Evolutionary conservation across 108 stramenopile species (phyloP), one percentile per base, ranked within the genome.

Genomic region (Epithemia pelagica): DNA sequence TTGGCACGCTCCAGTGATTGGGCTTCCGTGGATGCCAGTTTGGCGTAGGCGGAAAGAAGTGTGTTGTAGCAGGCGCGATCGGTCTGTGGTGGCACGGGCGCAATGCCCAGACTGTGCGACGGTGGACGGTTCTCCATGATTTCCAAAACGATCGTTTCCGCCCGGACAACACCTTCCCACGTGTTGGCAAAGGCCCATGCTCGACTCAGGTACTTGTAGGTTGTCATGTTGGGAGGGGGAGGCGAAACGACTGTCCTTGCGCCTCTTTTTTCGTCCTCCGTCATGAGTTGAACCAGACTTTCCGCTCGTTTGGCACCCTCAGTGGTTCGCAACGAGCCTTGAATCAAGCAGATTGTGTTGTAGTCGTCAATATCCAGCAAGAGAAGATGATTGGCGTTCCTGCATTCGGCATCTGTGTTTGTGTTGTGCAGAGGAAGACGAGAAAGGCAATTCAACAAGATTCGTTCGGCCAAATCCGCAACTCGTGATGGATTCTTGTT

Each of bases 401-500:
- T n/a, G 37, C 10, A 5, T 5, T 5, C 37, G 37, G 37, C 37
- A 15, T 46, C 37, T 10, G 37, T 15, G 10, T 10, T 46, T 46
- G 37, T 46, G 15, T 15, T 46, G 15, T 15, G 10, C 5, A 10
- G 10, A 2, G 59, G 28, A 60, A 60, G 30, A 30, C 59, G 59
- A 25, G 28, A 21, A 28, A 60, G 59, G 10, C 59, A 60, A 60
- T 60, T 60, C 59, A 60, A 28, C 1, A 60, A 21, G 28, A 60
- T 60, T 25, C 59, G 15, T 60, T 60, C 59, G 28, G 59, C 59
- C 27, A 27, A 30, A 19, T 30, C 8, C 2, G 59, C 59, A 1
- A 28, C 59, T 25, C 24, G 27, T 20, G 15, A 20, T 58, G 57
- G 25, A 58, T 58, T 20, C 26, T 23, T 26, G 27, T 27, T 2